These are phyloP conservation scores for Tylopilus vinaceipallidus DNA, from an alignment of 768 basidiomycete species.

Conservation along the genomic window DNA sequence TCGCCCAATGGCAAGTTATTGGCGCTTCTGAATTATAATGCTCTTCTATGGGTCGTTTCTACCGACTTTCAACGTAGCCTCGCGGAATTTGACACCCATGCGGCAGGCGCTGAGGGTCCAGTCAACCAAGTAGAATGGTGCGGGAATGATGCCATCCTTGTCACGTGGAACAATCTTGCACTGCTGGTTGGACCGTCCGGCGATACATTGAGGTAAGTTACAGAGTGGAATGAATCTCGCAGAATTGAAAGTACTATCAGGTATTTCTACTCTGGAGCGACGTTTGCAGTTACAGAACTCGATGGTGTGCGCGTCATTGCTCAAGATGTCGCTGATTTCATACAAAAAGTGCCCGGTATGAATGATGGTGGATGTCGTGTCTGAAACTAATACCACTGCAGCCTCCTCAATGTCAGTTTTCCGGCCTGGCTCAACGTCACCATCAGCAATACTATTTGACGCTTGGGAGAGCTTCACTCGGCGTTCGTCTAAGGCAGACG, in stretches of 20 bases:
- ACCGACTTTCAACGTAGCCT: constrained; percentile 87
- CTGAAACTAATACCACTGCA: constrained; percentile 31
- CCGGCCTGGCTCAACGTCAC: constrained; percentile 87
- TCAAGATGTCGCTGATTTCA: constrained; percentile 77
- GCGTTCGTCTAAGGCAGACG: constrained; percentile 89
- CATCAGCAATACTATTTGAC: constrained; percentile 88
- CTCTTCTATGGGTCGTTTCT: constrained; percentile 90
- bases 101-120: constrained; percentile 53
- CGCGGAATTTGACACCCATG: constrained; percentile 79
- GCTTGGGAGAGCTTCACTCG: constrained; percentile 86
- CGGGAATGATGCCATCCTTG: constrained; percentile 89
- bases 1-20: constrained; percentile 95
- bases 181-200: constrained; percentile 92
- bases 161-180: constrained; percentile 77
- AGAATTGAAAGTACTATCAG: constrained; percentile 39
- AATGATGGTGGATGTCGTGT: background rate
- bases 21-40: constrained; percentile 72
- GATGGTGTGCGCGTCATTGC: constrained; percentile 89
- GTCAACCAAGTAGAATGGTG: constrained; percentile 89
- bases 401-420: constrained; percentile 82
- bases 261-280: constrained; percentile 75
- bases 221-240: background rate
- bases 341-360: constrained; percentile 92
- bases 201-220: constrained; percentile 74
- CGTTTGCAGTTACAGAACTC: constrained; percentile 78